phyloP scores from a whole-genome alignment of 805 yeast species.

The Brettanomyces bruxellensis region DNA sequence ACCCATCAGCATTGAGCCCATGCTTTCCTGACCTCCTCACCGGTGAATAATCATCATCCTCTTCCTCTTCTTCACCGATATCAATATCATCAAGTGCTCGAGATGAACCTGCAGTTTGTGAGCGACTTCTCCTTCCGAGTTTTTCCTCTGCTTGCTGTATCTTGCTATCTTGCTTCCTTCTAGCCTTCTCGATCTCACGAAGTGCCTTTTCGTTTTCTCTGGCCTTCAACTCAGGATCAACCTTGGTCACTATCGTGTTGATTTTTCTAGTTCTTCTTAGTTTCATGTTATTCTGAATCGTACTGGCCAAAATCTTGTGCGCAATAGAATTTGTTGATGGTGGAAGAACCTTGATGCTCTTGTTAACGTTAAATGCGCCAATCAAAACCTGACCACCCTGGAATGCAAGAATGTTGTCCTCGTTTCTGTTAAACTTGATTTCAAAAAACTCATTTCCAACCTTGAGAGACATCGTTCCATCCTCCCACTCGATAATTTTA shows the following conservation, averaged over 20 bases:
- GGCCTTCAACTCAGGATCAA: slow-evolving; percentile 66
- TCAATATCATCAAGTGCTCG: slow-evolving; percentile 37
- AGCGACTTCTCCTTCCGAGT: slow-evolving; percentile 35
- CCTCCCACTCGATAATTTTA: slow-evolving; percentile 88
- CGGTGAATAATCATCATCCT: slow-evolving; percentile 15
- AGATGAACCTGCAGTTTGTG: slow-evolving; percentile 8
- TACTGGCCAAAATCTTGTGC: slow-evolving; percentile 70
- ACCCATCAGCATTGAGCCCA: slow-evolving; percentile 14
- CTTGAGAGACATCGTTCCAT: slow-evolving; percentile 79
- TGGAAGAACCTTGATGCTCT: slow-evolving; percentile 72
- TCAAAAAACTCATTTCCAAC: slow-evolving; percentile 86
- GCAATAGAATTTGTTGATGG: slow-evolving; percentile 83
- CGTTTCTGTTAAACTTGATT: slow-evolving; percentile 51
- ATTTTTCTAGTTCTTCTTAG: slow-evolving; percentile 36
- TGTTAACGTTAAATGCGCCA: slow-evolving; percentile 54
- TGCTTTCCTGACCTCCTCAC: slow-evolving; percentile 8
- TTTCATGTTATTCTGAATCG: slow-evolving; percentile 43
- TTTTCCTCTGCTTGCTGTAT: slow-evolving; percentile 49
- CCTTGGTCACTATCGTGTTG: slow-evolving; percentile 40
- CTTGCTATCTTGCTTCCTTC: slow-evolving; percentile 51
- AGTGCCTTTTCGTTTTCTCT: slow-evolving; percentile 60
- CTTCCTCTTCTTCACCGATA: slow-evolving; percentile 29
- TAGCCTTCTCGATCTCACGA: slow-evolving; percentile 51
- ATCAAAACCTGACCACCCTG: slow-evolving; percentile 65
- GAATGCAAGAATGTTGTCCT: slow-evolving; percentile 67